Evolutionary conservation across 345 rosid genomes (phyloP), one percentile per base, ranked within the genome.

Genomic region (Erysimum cheiranthoides): DNA sequence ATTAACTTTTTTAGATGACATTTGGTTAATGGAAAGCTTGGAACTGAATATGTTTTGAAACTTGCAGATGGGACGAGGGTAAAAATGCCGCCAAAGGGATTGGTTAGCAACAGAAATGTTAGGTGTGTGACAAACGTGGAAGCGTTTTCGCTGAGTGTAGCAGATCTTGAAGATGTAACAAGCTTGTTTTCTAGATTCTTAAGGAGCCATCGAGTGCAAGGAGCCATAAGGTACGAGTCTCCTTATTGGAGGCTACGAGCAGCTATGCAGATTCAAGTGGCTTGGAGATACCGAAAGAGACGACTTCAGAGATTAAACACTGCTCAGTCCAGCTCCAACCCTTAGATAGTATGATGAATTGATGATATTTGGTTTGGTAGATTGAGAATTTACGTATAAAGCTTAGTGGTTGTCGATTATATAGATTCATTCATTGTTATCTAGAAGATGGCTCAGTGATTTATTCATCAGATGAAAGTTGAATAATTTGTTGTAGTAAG

Each of bases 161-260:
- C 85, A 47, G 97, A 93, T 78, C 82, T 91, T 35, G 88, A 93
- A 93, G 94, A 90, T 67, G 97, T 91, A 11, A 93, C 94, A 49
- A 82, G 86, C 67, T 75, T 82, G 62, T 91, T 83, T 61, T 76
- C 96, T 0, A 82, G 93, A 87, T 80, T 79, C 84, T 66, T 87
- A 60, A 82, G 92, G 28, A 86, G 80, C 42, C 85, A 86, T 57
- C 82, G 88, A 6, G 91, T 93, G 68, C 94, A 87, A 83, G 89
- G 97, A 79, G 98, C 96, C 54, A 88, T 93, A 76, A 89, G 95
- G 85, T 86, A 93, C 61, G 85, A 84, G 71, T 94, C 94, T 8
- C 98, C 93, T 5, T 88, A 87, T 70, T 90, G 96, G 97, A 87
- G 90, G 75, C 62, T 78, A 78, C 49, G 79, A 10, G 97, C 93